These are phyloP conservation scores for Epichloe scottii DNA, from an alignment of 2,329 filamentous ascomycete species.

Conservation along the genomic window DNA sequence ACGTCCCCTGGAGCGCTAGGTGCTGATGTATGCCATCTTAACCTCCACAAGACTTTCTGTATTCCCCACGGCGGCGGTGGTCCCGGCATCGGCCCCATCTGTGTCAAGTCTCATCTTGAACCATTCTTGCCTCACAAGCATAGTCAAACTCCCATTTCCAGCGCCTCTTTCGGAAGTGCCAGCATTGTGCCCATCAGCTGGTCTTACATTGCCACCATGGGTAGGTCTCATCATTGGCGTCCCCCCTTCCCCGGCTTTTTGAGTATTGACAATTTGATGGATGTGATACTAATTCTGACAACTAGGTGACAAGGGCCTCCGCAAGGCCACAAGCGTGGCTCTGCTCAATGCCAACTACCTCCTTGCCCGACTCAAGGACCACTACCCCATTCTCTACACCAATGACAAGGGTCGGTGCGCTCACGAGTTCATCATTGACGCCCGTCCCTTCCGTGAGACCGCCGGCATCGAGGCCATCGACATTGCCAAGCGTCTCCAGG, in stretches of 20 bases:
- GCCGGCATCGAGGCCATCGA: conserved; percentile 85
- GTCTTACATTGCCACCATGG: conserved; percentile 95
- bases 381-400: conserved; percentile 90
- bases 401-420: conserved; percentile 81
- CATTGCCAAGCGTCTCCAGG: conserved; percentile 89
- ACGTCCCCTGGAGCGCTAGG: conserved; percentile 93
- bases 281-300: not conserved
- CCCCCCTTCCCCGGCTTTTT: not conserved
- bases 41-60: conserved; percentile 98
- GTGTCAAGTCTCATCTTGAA: conserved; percentile 70
- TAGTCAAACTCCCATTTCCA: conserved; percentile 52
- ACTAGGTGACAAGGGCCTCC: conserved; percentile 49
- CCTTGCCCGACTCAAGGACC: conserved; percentile 68
- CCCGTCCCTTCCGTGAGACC: conserved; percentile 70
- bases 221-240: conserved; percentile 23
- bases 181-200: conserved; percentile 90
- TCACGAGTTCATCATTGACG: conserved; percentile 94
- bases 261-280: not conserved
- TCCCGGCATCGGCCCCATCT: conserved; percentile 86
- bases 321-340: conserved; percentile 80
- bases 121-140: conserved; percentile 45
- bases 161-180: conserved; percentile 75
- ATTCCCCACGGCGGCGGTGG: conserved; percentile 94
- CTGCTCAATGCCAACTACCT: conserved; percentile 98
- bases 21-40: conserved; percentile 92